These are phyloP conservation scores for Grosmannia serpens DNA, from an alignment of 2,329 filamentous ascomycete genomes.

Conservation along the genomic window DNA sequence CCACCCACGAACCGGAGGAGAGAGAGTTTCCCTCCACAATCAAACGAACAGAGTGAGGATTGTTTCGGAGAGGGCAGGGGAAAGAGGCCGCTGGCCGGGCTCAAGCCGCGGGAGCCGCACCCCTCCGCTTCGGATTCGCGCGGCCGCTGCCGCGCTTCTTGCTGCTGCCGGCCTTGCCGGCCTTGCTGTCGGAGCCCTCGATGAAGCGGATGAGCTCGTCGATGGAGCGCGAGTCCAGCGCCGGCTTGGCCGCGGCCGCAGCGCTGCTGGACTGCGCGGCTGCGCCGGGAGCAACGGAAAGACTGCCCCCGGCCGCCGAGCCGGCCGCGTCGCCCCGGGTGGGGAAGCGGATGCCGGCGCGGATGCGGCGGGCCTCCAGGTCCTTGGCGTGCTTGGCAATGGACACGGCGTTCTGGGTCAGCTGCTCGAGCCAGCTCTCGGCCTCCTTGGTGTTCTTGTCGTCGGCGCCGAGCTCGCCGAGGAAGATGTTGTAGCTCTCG, in stretches of 20 bases:
- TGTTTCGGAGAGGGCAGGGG: background rate
- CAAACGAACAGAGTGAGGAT: background rate
- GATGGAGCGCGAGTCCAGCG: slow-evolving; percentile 69
- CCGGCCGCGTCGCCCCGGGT: slow-evolving; percentile 43
- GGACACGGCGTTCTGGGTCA: slow-evolving; percentile 88
- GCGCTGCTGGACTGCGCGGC: background rate
- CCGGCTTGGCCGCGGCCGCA: slow-evolving; percentile 23
- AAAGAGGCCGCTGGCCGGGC: no score
- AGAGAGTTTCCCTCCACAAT: background rate
- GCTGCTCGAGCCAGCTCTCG: slow-evolving; percentile 89
- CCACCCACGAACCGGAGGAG: background rate
- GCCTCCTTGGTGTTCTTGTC: slow-evolving; percentile 98
- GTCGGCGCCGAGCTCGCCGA: slow-evolving; percentile 70
- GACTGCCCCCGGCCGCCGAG: background rate
- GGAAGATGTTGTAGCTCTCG: slow-evolving; percentile 94
- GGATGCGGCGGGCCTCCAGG: slow-evolving; percentile 61
- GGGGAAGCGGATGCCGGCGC: slow-evolving; percentile 58
- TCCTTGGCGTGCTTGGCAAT: slow-evolving; percentile 93
- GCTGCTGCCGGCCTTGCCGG: slow-evolving; percentile 23
- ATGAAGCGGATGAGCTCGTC: slow-evolving; percentile 93
- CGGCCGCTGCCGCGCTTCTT: slow-evolving; percentile 27
- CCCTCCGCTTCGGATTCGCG: slow-evolving; percentile 45
- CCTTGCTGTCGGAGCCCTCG: slow-evolving; percentile 56
- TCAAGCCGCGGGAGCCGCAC: slow-evolving; percentile 12
- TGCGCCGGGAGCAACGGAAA: background rate